These are phyloP conservation scores for Gaultheria prostrata DNA, from an alignment of 148 eudicot genomes.

Conservation along the genomic window DNA sequence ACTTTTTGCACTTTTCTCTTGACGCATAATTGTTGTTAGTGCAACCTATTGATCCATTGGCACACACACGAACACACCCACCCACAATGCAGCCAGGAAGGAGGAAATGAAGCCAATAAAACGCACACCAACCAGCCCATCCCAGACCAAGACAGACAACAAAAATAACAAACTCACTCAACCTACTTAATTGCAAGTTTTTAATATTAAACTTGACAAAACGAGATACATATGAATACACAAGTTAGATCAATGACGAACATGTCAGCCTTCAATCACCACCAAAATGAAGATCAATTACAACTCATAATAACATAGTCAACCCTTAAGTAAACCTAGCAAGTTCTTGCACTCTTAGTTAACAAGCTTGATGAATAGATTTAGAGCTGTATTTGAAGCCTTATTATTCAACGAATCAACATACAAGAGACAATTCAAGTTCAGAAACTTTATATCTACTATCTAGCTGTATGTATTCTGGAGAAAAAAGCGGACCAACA, in stretches of 20 bases:
- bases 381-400: neutral
- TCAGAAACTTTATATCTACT: neutral
- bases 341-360: neutral
- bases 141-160: constrained; percentile 46
- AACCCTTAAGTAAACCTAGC: neutral
- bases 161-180: constrained; percentile 57
- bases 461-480: neutral
- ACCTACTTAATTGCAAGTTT: constrained; percentile 34
- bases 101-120: constrained; percentile 51
- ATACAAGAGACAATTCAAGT: neutral
- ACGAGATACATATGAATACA: neutral
- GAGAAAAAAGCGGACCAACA: neutral
- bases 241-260: neutral
- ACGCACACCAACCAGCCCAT: constrained; percentile 69
- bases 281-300: neutral
- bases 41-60: constrained; percentile 80
- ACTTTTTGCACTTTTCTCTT: constrained; percentile 88
- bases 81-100: constrained; percentile 65
- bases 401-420: neutral
- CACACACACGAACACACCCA: constrained; percentile 57
- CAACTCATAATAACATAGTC: neutral
- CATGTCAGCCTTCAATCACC: neutral
- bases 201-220: constrained; percentile 13
- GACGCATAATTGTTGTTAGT: constrained; percentile 97
- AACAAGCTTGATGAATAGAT: neutral